These are phyloP conservation scores for Candida sp. DNA, from an alignment of 1,139 yeast species.

Conservation along the genomic window DNA sequence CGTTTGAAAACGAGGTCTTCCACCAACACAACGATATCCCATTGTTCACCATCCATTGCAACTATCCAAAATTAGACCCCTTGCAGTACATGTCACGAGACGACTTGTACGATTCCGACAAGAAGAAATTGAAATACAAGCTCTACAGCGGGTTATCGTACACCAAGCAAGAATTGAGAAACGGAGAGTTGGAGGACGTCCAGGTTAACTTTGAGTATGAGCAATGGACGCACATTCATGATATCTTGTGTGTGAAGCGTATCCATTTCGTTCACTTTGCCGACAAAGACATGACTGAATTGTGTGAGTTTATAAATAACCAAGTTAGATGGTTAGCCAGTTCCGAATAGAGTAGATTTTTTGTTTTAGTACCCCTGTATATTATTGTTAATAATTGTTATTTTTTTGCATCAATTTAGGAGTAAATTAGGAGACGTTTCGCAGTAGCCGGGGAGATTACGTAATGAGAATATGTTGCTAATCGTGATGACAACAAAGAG, in stretches of 20 bases:
- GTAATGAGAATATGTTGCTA: no score
- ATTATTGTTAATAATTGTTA: neutral
- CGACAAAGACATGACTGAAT: conserved; percentile 21
- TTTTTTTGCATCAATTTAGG: neutral
- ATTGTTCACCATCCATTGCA: conserved; percentile 41
- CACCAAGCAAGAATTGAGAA: conserved; percentile 13
- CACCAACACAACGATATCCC: conserved; percentile 20
- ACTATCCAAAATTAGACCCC: conserved; percentile 45
- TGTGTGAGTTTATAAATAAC: conserved; percentile 32
- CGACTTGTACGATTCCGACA: conserved; percentile 31
- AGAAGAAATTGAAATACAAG: conserved; percentile 30
- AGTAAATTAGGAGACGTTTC: neutral
- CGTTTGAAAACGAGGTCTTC: conserved; percentile 20
- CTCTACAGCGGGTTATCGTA: conserved; percentile 32
- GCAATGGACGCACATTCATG: conserved; percentile 37
- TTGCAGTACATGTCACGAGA: conserved; percentile 21
- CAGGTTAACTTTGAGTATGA: conserved; percentile 36
- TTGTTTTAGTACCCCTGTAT: neutral
- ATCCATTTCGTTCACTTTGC: conserved; percentile 31
- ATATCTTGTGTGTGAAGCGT: conserved; percentile 30
- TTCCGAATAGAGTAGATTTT: neutral
- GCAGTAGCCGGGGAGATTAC: no score
- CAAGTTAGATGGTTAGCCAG: conserved; percentile 30
- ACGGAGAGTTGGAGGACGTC: conserved; percentile 9
- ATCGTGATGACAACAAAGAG: no score